Conservation (phyloP, 1,139 yeast species). For the Geotrichum reessii region DNA sequence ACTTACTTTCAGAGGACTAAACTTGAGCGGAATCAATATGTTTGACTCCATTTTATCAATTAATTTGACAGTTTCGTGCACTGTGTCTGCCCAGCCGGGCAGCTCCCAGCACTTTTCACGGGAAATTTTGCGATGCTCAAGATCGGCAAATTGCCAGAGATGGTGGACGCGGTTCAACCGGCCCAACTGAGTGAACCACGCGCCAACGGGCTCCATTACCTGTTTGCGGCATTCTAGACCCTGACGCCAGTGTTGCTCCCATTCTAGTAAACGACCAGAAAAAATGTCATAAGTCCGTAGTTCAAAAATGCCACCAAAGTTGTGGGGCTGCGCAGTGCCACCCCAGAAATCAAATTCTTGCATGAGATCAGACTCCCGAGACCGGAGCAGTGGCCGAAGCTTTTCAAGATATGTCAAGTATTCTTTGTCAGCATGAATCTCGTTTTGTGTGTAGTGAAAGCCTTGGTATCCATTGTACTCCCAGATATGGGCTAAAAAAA, state of each 20-base stretch:
- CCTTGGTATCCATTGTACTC: conserved; percentile 42
- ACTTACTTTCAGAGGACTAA: conserved; percentile 34
- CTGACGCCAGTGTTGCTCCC: conserved; percentile 41
- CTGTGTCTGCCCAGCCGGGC: conserved; percentile 42
- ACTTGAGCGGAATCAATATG: conserved; percentile 39
- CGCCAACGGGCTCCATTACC: conserved; percentile 45
- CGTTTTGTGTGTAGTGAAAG: conserved; percentile 38
- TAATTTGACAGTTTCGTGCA: conserved; percentile 40
- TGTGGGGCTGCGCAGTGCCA: conserved; percentile 41
- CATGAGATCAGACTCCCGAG: conserved; percentile 36
- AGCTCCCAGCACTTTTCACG: conserved; percentile 42
- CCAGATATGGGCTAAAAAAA: conserved; percentile 41
- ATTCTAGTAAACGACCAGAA: conserved; percentile 40
- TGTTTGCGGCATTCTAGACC: conserved; percentile 40
- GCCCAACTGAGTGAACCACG: conserved; percentile 43
- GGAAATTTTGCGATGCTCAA: conserved; percentile 40
- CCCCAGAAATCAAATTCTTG: conserved; percentile 45
- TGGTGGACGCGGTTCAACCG: conserved; percentile 40
- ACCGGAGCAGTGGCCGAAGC: conserved; percentile 34
- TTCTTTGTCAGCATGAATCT: conserved; percentile 32
- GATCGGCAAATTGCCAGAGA: conserved; percentile 42
- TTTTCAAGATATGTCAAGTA: conserved; percentile 32
- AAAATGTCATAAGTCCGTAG: conserved; percentile 38
- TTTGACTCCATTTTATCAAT: conserved; percentile 38
- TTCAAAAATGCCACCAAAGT: conserved; percentile 41